Evolutionary conservation across 257 asterid genomes (phyloP).

Genomic region (Schizonepeta tenuifolia): DNA sequence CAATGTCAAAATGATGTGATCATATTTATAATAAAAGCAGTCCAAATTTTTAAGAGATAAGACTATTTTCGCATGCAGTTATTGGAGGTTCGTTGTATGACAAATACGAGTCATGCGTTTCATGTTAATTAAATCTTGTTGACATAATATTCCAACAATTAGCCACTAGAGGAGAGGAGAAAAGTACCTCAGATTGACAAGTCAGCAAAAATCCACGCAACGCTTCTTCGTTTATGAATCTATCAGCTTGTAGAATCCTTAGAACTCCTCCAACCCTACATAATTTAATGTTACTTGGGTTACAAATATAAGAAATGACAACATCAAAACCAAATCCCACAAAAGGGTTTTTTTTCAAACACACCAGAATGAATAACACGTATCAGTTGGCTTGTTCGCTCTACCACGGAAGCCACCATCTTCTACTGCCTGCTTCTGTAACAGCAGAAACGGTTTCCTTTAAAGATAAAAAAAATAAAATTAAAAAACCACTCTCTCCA

Average conservation of each 20-base stretch:
- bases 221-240: slow-evolving; percentile 57
- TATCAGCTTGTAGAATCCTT: slow-evolving; percentile 75
- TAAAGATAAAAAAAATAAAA: background rate
- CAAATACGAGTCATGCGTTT: background rate
- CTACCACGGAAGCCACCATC: slow-evolving; percentile 98
- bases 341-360: slow-evolving; percentile 21
- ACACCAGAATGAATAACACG: slow-evolving; percentile 97
- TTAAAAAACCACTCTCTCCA: background rate
- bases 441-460: slow-evolving; percentile 28
- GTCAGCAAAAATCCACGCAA: slow-evolving; percentile 71
- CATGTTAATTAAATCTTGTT: background rate
- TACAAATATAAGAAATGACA: slow-evolving; percentile 3
- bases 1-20: background rate
- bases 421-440: slow-evolving; percentile 80
- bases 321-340: background rate
- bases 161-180: slow-evolving; percentile 38
- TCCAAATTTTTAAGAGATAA: background rate
- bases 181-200: slow-evolving; percentile 80
- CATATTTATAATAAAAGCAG: background rate
- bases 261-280: slow-evolving; percentile 89
- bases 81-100: slow-evolving; percentile 7
- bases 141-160: background rate
- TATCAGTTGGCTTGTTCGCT: slow-evolving; percentile 81
- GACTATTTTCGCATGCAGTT: slow-evolving; percentile 5
- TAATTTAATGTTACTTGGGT: slow-evolving; percentile 21